Conservation (phyloP, 139 green algal species). For the Chlamydomonas applanata region DNA sequence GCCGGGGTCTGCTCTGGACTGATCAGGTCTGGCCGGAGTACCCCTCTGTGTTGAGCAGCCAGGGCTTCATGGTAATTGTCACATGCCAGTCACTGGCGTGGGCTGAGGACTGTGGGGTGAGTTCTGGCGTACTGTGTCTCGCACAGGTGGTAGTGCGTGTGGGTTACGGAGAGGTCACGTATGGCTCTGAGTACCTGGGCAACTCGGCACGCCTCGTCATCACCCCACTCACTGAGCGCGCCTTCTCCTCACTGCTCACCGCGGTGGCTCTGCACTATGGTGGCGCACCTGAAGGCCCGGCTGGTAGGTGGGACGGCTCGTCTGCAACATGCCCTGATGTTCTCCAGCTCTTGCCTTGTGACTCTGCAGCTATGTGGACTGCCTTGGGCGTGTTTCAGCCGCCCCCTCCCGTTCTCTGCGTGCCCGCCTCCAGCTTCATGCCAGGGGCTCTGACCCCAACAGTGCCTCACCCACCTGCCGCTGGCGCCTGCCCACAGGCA, state of each 20-base stretch:
- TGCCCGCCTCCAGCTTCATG: no score
- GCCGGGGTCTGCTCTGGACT: no score
- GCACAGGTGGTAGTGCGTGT: constrained; percentile 7
- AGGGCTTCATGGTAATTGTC: no score
- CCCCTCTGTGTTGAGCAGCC: no score
- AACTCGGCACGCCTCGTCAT: constrained; percentile 70
- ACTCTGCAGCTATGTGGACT: neutral
- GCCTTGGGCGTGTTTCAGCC: neutral
- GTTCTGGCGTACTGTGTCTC: no score
- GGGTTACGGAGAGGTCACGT: constrained; percentile 30
- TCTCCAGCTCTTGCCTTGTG: neutral
- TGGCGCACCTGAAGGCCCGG: constrained; percentile 41
- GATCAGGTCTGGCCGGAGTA: no score
- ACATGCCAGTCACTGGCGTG: no score
- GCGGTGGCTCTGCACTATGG: constrained; percentile 62
- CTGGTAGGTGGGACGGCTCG: constrained; percentile 14
- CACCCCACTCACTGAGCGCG: constrained; percentile 70
- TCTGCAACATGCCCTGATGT: neutral
- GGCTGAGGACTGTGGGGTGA: no score
- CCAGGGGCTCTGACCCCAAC: no score
- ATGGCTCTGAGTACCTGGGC: constrained; percentile 75
- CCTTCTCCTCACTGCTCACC: constrained; percentile 39
- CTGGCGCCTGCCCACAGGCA: constrained; percentile 43
- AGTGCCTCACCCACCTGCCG: no score
- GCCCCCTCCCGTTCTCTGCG: constrained; percentile 41